A percentile compares a stretch with the other conserved stretches of the same genome.
Conservation (phyloP, 305 asterid genomes). For the Fraxinus sp. region DNA sequence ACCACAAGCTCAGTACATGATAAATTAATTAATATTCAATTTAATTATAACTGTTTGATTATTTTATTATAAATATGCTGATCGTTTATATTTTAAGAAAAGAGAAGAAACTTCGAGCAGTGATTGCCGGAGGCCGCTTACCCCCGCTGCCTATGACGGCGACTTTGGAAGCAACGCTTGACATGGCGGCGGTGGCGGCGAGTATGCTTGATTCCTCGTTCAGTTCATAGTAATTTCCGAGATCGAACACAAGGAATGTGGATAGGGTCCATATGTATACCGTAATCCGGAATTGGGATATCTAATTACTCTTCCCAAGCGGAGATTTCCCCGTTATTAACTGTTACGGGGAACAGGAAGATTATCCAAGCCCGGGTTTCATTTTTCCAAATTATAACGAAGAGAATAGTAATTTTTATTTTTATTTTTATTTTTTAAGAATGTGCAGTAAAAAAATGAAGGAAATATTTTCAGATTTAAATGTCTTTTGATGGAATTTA, state of each 20-base stretch:
- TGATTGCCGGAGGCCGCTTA: constrained; percentile 42
- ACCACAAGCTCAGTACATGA: background rate
- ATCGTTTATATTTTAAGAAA: background rate
- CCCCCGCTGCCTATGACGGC: constrained; percentile 94
- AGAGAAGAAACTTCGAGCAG: background rate
- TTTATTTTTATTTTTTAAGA: background rate
- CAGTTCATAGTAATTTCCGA: background rate
- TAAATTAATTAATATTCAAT: background rate
- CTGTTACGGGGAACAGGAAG: background rate
- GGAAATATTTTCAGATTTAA: no score
- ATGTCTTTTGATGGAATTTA: no score
- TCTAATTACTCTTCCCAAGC: background rate
- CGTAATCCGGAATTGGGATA: background rate
- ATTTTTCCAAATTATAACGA: background rate
- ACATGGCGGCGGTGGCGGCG: constrained; percentile 39
- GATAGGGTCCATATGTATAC: background rate
- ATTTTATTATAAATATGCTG: background rate
- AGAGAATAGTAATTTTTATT: background rate
- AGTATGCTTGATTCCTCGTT: background rate
- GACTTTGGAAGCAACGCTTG: constrained; percentile 56
- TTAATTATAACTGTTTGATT: background rate
- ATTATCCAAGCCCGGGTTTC: background rate
- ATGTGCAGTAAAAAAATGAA: background rate
- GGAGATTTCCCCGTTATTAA: background rate
- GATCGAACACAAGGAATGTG: background rate